Evolutionary conservation across 306 rosid genomes (phyloP), one percentile per base, ranked within the genome.

Genomic region (Potentilla sterilis): DNA sequence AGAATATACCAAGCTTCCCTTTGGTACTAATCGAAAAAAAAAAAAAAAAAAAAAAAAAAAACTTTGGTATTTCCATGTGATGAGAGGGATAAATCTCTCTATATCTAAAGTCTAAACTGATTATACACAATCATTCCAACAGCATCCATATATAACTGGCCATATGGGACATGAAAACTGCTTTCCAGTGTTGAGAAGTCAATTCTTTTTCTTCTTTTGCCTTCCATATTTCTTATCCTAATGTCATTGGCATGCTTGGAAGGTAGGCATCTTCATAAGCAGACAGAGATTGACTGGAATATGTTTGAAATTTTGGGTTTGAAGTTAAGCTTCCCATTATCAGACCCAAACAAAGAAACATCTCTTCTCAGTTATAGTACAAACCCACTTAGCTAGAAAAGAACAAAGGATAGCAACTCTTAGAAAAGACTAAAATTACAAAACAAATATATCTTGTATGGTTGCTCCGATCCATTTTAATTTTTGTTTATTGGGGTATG

Each of bases 91-190:
- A 55, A 24, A 49, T 75, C 55, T 81, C 65, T 59, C 57, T 43
- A 43, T 10, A 43, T 46, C 49, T 46, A 12, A 52, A 4, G 85
- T 86, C 77, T 49, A 81, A 83, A 75, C 77, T 80, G 76, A 88
- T 85, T 55, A 82, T 82, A 75, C 85, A 85, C 82, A 82, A 83
- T 83, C 73, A 86, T 88, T 90, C 76, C 88, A 38, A 38, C 85
- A 88, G 80, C 89, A 88, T 66, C 85, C 49, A 73, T 54, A 89
- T 68, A 77, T 78, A 28, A 28, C 0, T 28, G 28, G 28, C 28
- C 28, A 9, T 72, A 75, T 78, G 75, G 81, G 85, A 85, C 91
- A 80, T 80, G 89, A 67, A 70, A 76, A 75, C 47, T 22, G 48
- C 81, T 74, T 84, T 87, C 64, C 35, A 28, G 32, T 51, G 5